These are phyloP conservation scores for Aspergillus eucalypticola DNA, from an alignment of 2,329 filamentous ascomycete genomes.

Conservation along the genomic window DNA sequence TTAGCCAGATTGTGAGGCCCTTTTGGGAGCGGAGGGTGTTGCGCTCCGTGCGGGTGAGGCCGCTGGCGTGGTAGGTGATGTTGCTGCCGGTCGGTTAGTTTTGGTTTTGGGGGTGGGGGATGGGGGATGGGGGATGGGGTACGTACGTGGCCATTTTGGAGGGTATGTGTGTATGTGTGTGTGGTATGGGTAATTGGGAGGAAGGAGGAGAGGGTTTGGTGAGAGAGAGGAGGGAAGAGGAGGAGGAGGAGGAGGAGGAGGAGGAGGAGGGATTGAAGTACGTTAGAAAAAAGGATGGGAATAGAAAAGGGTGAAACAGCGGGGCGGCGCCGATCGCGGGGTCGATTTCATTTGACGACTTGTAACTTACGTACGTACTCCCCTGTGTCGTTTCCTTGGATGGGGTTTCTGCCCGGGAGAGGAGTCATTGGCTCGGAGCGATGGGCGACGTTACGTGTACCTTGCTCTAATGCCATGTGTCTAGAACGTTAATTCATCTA, in stretches of 20 bases:
- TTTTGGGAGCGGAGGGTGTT: conserved; percentile 68
- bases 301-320: conserved; percentile 15
- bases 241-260: conserved; percentile 1
- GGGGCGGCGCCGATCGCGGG: conserved; percentile 29
- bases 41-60: conserved; percentile 45
- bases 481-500: no score
- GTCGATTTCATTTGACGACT: conserved; percentile 7
- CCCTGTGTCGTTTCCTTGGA: neutral
- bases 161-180: neutral
- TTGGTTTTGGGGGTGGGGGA: conserved; percentile 6
- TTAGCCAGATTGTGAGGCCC: conserved; percentile 97
- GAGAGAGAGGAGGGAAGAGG: neutral
- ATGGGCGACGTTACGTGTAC: neutral
- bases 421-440: no score
- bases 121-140: neutral
- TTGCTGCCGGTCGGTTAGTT: conserved; percentile 34
- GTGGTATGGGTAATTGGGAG: neutral
- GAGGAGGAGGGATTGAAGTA: conserved; percentile 6
- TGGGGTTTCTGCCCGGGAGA: no score
- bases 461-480: neutral
- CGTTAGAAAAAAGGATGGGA: conserved; percentile 5
- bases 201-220: neutral
- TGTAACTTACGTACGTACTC: neutral
- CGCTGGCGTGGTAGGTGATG: conserved; percentile 50
- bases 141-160: conserved; percentile 42